Conservation (phyloP, 2,329 filamentous ascomycete genomes). For the Neopestalotiopsis sp. region DNA sequence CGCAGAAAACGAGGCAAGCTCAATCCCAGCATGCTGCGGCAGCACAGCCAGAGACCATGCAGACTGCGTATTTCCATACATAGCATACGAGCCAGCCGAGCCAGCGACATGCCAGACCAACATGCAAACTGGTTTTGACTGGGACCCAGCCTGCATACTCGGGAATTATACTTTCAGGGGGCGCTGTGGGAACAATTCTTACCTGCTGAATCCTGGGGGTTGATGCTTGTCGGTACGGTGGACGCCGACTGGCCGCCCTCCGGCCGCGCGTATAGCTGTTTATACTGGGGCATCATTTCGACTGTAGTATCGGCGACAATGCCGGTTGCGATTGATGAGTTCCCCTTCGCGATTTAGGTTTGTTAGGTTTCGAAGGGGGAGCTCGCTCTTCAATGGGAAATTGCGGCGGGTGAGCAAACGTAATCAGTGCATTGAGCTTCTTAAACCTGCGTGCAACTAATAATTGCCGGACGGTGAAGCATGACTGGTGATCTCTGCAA, state of each 20-base stretch:
- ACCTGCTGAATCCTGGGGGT: conserved; percentile 15
- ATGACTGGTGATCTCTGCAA: not conserved
- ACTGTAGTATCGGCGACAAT: conserved; percentile 2
- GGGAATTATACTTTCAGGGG: conserved; percentile 2
- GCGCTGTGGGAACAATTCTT: not conserved
- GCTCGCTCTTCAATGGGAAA: conserved; percentile 1
- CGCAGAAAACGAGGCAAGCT: not conserved
- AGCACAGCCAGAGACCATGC: not conserved
- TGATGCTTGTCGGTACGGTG: not conserved
- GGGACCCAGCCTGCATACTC: not conserved
- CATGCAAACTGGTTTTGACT: not conserved
- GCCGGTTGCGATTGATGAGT: conserved; percentile 5
- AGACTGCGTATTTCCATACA: not conserved
- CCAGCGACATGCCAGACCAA: not conserved
- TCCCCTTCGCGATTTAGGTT: not conserved
- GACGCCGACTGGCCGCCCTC: not conserved
- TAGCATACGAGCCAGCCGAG: not conserved
- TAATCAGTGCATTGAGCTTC: conserved; percentile 8
- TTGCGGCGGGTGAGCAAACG: conserved; percentile 10
- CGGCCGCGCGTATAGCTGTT: conserved; percentile 18
- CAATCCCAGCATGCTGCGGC: not conserved
- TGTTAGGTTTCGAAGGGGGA: not conserved
- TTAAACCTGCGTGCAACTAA: not conserved
- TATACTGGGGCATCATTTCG: conserved; percentile 14
- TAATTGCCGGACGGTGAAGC: not conserved